phyloP scores from a whole-genome alignment of 179 eudicot genomes.

The Heliamphora pulchella region DNA sequence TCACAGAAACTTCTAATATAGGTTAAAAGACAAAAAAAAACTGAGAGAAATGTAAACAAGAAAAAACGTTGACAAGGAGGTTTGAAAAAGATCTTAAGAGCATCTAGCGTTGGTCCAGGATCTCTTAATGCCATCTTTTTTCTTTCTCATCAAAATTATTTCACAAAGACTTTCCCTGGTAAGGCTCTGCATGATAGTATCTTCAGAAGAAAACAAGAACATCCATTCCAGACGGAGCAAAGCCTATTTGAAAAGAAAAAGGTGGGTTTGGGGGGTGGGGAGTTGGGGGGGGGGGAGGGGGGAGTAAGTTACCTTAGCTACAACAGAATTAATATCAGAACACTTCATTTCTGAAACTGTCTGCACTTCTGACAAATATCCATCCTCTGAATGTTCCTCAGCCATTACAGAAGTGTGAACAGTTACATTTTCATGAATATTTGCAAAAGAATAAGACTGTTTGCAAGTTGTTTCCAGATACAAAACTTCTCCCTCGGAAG shows the following conservation, averaged over 20 bases:
- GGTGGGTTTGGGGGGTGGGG: no score
- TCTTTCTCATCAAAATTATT: no score
- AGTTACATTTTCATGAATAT: constrained; percentile 17
- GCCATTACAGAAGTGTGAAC: constrained; percentile 7
- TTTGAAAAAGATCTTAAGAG: no score
- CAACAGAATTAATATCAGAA: constrained; percentile 26
- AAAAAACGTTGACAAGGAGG: background rate
- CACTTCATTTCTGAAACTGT: constrained; percentile 20
- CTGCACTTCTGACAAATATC: constrained; percentile 17
- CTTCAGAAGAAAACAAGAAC: no score
- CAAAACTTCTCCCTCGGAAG: constrained; percentile 4
- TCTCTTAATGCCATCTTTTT: no score
- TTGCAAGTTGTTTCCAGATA: constrained; percentile 7
- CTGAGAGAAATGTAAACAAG: background rate
- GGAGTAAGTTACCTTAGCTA: constrained; percentile 51
- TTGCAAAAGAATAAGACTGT: constrained; percentile 15
- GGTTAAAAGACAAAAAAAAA: background rate
- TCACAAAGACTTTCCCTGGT: no score
- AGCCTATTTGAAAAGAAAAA: no score
- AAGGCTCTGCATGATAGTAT: no score
- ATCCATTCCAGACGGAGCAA: no score
- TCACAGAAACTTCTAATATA: background rate
- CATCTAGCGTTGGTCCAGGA: no score
- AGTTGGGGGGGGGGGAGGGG: no score
- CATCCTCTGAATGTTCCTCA: constrained; percentile 15